Base-by-base conservation (phyloP, 2,329 filamentous ascomycete genomes). In the Fusarium cicatricum region DNA sequence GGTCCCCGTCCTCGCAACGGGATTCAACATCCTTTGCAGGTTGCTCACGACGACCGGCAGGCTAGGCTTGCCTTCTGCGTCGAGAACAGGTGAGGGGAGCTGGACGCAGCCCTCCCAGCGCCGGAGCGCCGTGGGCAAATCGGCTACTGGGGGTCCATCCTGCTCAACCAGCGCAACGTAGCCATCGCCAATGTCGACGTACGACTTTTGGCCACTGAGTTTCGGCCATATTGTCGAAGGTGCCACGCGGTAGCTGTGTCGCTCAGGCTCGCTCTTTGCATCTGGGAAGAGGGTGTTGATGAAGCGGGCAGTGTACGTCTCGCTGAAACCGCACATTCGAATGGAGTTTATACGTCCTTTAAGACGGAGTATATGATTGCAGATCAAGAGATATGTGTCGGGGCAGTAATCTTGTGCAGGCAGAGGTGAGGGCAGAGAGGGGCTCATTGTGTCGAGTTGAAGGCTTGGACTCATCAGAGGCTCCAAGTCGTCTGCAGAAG, bases 271-370 rank as follows among this genome's bases (percentile, higher is more conserved):
- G 0, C 43, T 31, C 6, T 37, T 42, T 1, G 37, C 29, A 2
- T 53, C 50, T 0, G 66, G 60, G 33, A 75, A 74, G 7, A 76
- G 26, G 1, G 64, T 60, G 12, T 60, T 42, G 11, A 74, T 46
- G 21, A 76, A 62, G 9, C 47, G 52, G 21, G 64, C 50, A 0
- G 71, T 70, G 54, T 74, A 76, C 0, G 40, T 11, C 11, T 74
- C 67, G 52, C 61, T 68, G 55, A 78, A 77, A 2, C 76, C 76
- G 17, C 70, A 74, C 49, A 78, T 70, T 15, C 76, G 71, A 7
- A 73, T 53, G 1, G 73, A 72, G 29, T 64, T 54, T 38, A 77
- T 48, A 2, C 68, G 63, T 5, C 67, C 72, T 11, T 55, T 62
- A 2, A 78, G 70, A 2, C 50, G 58, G 5, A 69, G 28, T 4